Base-by-base conservation (phyloP, 164 flowering plant genomes). In the Magnolia changhungtana region DNA sequence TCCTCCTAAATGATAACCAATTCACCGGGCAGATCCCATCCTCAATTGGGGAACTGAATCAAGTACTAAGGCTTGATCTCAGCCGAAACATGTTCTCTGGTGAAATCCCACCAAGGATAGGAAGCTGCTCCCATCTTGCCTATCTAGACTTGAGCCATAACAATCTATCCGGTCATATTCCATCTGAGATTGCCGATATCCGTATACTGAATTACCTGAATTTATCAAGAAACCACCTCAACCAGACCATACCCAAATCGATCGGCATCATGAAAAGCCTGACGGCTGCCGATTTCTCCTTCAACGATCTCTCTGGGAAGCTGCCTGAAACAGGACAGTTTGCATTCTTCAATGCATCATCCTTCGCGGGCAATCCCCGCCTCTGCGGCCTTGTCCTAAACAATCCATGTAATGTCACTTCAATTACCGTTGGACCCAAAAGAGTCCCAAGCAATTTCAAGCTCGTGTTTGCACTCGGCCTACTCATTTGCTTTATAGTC, bases 261-360 rank as follows among this genome's bases (percentile, higher is more conserved):
- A 82, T 96, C 23, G 98, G 94, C 2, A 80, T 87, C 69, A 90
- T 96, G 93, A 92, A 87, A 74, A 91, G 96, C 81, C 91, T 96
- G 79, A 93, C 96, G 0, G 82, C 74, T 16, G 97, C 92, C 2
- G 99, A 96, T 81, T 96, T 96, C 82, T 94, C 99, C 72, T 94
- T 88, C 94, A 96, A 96, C 75, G 88, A 93, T 61, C 83, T 96
- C 78, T 88, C 92, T 0, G 99, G 99, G 1, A 86, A 82, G 78
- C 73, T 96, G 21, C 99, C 99, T 0, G 98, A 90, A 74, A 80
- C 85, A 0, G 98, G 98, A 24, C 99, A 95, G 79, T 95, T 96
- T 64, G 75, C 86, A 0, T 84, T 85, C 84, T 91, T 96, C 85
- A 92, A 96, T 66, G 92, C 93, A 65, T 85, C 98, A 0, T 84